phyloP scores from a whole-genome alignment of 441 rosid species.

The Rhodomyrtus psidioides region DNA sequence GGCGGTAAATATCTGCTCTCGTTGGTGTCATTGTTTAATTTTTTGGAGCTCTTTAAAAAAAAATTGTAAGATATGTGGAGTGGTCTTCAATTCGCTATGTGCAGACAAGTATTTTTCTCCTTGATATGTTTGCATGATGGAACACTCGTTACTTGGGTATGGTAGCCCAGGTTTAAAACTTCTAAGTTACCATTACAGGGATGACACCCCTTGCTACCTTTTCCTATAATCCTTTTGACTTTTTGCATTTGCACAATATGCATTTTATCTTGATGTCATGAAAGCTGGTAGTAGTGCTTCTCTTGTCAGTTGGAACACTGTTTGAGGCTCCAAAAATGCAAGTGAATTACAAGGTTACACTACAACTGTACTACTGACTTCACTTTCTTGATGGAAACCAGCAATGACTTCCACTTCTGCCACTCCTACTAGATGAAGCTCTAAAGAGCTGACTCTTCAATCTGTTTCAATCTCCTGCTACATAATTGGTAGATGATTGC shows the following conservation, averaged over 20 bases:
- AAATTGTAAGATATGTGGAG: not conserved
- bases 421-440: not conserved
- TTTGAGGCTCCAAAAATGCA: not conserved
- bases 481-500: not conserved
- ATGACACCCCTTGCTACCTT: not conserved
- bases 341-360: not conserved
- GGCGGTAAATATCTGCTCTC: conserved; percentile 28
- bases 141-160: not conserved
- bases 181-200: not conserved
- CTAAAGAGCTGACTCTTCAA: not conserved
- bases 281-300: not conserved
- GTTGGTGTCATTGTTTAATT: not conserved
- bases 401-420: not conserved
- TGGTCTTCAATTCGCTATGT: not conserved
- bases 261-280: not conserved
- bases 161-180: not conserved
- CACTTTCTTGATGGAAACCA: not conserved
- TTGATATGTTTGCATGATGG: not conserved
- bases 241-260: not conserved
- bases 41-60: not conserved
- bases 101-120: not conserved
- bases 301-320: not conserved
- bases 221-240: not conserved
- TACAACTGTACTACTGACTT: not conserved
- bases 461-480: not conserved